Evolutionary conservation across 2,329 filamentous ascomycete species (phyloP).

Genomic region (Celoporthe dispersa): DNA sequence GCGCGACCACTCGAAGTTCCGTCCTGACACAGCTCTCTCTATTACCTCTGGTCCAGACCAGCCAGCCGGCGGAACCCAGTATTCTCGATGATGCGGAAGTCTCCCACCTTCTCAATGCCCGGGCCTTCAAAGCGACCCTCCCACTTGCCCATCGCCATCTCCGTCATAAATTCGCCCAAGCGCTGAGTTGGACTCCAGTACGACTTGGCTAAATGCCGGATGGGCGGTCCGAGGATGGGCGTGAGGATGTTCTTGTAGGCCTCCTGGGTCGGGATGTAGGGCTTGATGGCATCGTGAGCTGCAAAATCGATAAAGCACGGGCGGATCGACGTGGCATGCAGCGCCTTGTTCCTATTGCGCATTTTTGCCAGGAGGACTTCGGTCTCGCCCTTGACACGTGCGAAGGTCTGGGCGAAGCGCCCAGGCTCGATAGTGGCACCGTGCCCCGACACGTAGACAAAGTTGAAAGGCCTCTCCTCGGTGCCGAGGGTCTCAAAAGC

Average conservation of each 20-base stretch:
- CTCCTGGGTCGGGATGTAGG: conserved; percentile 45
- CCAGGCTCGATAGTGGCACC: conserved; percentile 64
- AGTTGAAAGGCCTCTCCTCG: conserved; percentile 61
- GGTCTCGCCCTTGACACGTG: conserved; percentile 68
- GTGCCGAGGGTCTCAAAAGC: conserved; percentile 57
- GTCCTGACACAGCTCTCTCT: not conserved
- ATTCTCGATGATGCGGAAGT: conserved; percentile 44
- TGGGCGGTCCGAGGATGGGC: conserved; percentile 34
- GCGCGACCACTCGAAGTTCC: not conserved
- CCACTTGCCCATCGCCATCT: conserved; percentile 50
- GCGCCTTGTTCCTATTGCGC: conserved; percentile 45
- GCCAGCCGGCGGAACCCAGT: conserved; percentile 41
- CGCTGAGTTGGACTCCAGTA: conserved; percentile 48
- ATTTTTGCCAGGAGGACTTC: conserved; percentile 64
- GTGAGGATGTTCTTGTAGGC: conserved; percentile 23
- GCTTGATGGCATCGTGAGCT: conserved; percentile 46
- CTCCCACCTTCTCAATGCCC: conserved; percentile 41
- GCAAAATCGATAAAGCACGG: conserved; percentile 61
- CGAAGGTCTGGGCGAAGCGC: conserved; percentile 61
- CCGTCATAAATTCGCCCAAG: conserved; percentile 49
- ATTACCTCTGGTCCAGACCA: conserved; percentile 32
- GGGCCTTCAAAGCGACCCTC: conserved; percentile 35
- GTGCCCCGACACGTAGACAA: conserved; percentile 71
- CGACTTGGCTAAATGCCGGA: conserved; percentile 32
- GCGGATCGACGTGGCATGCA: conserved; percentile 62